phyloP scores from a whole-genome alignment of 129 eudicot species.

The Flaveria brownii region DNA sequence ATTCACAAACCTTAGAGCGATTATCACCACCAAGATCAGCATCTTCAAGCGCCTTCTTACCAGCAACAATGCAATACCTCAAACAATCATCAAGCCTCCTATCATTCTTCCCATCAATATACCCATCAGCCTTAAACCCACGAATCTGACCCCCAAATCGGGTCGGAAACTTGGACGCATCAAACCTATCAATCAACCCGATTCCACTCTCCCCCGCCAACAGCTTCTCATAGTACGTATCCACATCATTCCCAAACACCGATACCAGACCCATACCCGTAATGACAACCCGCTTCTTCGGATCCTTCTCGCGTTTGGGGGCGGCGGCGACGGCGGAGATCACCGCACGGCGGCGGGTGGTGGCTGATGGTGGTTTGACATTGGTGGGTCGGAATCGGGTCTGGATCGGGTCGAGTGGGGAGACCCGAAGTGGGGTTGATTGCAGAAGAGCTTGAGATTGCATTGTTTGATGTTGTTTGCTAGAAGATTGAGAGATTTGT shows the following conservation, averaged over 20 bases:
- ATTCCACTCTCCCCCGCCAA: constrained; percentile 90
- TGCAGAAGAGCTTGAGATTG: constrained; percentile 67
- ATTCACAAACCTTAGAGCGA: constrained; percentile 51
- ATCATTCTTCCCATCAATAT: constrained; percentile 94
- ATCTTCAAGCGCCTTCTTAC: constrained; percentile 82
- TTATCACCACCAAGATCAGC: constrained; percentile 86
- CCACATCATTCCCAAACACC: constrained; percentile 91
- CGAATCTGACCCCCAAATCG: constrained; percentile 97
- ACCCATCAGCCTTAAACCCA: constrained; percentile 78
- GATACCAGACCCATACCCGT: constrained; percentile 98
- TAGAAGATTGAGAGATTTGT: not conserved
- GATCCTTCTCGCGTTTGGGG: constrained; percentile 87
- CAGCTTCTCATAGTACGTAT: constrained; percentile 73
- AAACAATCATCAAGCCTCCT: constrained; percentile 86
- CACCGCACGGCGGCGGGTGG: constrained; percentile 34
- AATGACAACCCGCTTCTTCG: constrained; percentile 88
- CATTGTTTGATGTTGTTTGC: constrained; percentile 40
- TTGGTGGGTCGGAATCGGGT: constrained; percentile 16
- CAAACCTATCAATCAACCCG: constrained; percentile 77
- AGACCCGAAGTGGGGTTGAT: constrained; percentile 50
- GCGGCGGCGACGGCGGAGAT: constrained; percentile 48
- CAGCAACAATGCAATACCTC: constrained; percentile 89
- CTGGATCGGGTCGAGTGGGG: constrained; percentile 54
- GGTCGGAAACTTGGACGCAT: constrained; percentile 93
- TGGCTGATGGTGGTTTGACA: constrained; percentile 32